phyloP scores from a whole-genome alignment of 768 basidiomycete genomes.

The Termitomyces sp. region DNA sequence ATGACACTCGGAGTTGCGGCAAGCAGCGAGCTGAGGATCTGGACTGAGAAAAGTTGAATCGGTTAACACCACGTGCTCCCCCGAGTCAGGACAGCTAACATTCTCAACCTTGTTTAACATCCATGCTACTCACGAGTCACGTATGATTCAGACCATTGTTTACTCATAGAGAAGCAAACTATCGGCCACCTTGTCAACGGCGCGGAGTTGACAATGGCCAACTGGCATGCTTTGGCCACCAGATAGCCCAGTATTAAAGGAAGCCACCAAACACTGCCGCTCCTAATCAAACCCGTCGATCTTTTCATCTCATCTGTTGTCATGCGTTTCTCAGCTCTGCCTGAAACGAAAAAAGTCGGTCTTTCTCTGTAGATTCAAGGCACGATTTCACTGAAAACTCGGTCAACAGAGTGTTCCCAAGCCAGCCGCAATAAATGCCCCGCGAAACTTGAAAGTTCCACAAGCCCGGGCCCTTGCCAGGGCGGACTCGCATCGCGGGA shows the following conservation, averaged over 20 bases:
- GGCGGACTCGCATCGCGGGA: constrained; percentile 1
- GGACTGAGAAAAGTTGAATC: not conserved
- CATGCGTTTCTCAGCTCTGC: constrained; percentile 9
- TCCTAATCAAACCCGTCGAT: not conserved
- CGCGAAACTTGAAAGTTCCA: not conserved
- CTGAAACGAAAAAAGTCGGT: constrained; percentile 3
- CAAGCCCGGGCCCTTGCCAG: not conserved
- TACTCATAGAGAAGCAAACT: not conserved
- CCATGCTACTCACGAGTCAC: not conserved
- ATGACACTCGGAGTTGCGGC: not conserved
- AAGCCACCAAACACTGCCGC: not conserved
- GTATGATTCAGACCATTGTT: constrained; percentile 6
- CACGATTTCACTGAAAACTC: not conserved
- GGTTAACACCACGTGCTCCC: not conserved
- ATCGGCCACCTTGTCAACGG: not conserved
- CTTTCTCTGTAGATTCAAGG: not conserved
- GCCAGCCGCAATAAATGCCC: not conserved
- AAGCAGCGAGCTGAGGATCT: too few species aligned
- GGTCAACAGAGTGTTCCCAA: not conserved
- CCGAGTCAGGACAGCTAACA: not conserved
- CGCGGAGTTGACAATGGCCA: not conserved
- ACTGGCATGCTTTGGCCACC: constrained; percentile 8
- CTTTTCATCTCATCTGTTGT: not conserved
- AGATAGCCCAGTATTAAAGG: constrained; percentile 1
- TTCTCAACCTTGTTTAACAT: not conserved